Conservation (phyloP, 495 filamentous ascomycete genomes). For the Annulohypoxylon moriforme region DNA sequence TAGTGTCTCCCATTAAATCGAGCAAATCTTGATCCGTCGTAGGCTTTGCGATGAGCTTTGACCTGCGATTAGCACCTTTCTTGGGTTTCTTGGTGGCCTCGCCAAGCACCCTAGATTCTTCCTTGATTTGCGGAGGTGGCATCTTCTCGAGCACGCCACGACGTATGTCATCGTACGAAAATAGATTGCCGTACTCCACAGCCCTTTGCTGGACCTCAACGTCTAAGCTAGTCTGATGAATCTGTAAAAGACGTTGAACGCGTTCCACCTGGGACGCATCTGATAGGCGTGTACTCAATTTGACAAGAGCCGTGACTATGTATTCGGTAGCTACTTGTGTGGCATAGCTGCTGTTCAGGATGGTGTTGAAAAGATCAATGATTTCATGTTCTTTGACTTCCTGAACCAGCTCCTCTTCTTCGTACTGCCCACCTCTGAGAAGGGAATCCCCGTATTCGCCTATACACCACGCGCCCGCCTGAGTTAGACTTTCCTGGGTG, state of each 20-base stretch:
- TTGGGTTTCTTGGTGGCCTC: conserved; percentile 84
- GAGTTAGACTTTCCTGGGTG: conserved; percentile 92
- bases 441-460: conserved; percentile 95
- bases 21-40: conserved; percentile 87
- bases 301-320: conserved; percentile 94
- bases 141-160: conserved; percentile 94
- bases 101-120: conserved; percentile 90
- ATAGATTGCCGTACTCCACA: conserved; percentile 94
- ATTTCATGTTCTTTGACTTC: conserved; percentile 91
- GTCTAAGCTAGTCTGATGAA: conserved; percentile 83
- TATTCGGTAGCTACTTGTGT: conserved; percentile 92
- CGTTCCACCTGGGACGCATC: conserved; percentile 86
- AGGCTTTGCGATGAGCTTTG: conserved; percentile 77
- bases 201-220: conserved; percentile 96
- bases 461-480: conserved; percentile 97
- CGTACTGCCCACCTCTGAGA: conserved; percentile 88
- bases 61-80: conserved; percentile 77
- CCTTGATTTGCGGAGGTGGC: conserved; percentile 95
- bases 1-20: conserved; percentile 88
- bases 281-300: conserved; percentile 88
- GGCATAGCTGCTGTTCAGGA: conserved; percentile 92
- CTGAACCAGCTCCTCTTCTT: conserved; percentile 92
- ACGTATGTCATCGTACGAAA: conserved; percentile 87
- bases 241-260: conserved; percentile 78
- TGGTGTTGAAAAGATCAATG: conserved; percentile 88